Percentiles rank a stretch among this genome's conserved stretches.
Evolutionary conservation across 768 basidiomycete species (phyloP).

Genomic region (Hygrophoropsis aurantiaca): DNA sequence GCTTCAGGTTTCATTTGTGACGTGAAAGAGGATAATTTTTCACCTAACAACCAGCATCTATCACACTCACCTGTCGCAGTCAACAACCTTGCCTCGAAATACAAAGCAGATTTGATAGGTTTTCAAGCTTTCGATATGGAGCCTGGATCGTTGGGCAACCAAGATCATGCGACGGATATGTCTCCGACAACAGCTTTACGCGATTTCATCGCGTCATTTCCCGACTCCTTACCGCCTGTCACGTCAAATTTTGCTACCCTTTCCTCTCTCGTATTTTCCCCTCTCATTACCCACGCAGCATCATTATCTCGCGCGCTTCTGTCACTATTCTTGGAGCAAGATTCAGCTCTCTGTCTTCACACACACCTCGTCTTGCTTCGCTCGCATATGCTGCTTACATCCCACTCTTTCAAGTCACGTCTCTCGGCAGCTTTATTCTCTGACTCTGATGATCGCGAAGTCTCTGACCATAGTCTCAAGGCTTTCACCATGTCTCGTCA

Average conservation of each 20-base stretch:
- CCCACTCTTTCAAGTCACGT: slow-evolving; percentile 69
- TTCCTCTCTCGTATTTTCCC: slow-evolving; percentile 59
- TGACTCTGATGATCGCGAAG: slow-evolving; percentile 56
- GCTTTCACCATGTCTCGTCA: slow-evolving; percentile 21
- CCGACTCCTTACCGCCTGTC: slow-evolving; percentile 55
- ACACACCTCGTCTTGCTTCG: slow-evolving; percentile 68
- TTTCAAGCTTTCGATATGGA: slow-evolving; percentile 67
- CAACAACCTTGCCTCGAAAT: slow-evolving; percentile 7
- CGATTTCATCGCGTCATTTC: slow-evolving; percentile 58
- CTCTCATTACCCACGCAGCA: slow-evolving; percentile 60
- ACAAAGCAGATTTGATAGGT: slow-evolving; percentile 38
- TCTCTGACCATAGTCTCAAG: slow-evolving; percentile 22
- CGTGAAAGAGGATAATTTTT: slow-evolving; percentile 1
- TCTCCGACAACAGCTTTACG: slow-evolving; percentile 34
- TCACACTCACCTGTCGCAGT: slow-evolving; percentile 1
- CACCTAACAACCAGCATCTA: neutral
- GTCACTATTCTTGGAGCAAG: slow-evolving; percentile 59
- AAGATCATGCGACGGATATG: slow-evolving; percentile 13
- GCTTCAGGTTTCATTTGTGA: slow-evolving; percentile 12
- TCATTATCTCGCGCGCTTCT: slow-evolving; percentile 69
- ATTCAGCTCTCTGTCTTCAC: slow-evolving; percentile 65
- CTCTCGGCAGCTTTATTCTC: slow-evolving; percentile 76
- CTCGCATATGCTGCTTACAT: slow-evolving; percentile 73
- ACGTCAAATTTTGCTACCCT: slow-evolving; percentile 66
- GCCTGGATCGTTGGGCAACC: slow-evolving; percentile 45